A percentile compares a stretch with the other conserved stretches of the same genome.
phyloP scores from a whole-genome alignment of 768 basidiomycete genomes.

The Mycena polygramma region DNA sequence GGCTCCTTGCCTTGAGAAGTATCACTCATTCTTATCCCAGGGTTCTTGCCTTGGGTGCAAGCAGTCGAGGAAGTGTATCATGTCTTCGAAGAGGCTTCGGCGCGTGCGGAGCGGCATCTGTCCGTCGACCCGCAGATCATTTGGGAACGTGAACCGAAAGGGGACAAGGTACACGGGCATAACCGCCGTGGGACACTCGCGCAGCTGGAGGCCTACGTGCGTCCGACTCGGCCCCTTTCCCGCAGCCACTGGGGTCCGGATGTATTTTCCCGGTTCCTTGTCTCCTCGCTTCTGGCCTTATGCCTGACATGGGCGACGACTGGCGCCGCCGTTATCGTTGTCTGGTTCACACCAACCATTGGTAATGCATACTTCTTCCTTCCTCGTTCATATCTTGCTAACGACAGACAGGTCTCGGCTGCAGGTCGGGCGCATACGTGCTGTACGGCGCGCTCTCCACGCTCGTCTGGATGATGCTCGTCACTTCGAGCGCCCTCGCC shows the following conservation, averaged over 20 bases:
- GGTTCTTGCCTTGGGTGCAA: constrained; percentile 25
- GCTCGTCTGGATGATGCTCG: constrained; percentile 41
- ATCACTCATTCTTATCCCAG: too few species aligned
- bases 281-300: constrained; percentile 41
- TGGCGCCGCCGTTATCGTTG: constrained; percentile 43
- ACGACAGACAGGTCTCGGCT: constrained; percentile 37
- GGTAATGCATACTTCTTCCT: constrained; percentile 32
- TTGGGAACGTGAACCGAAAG: constrained; percentile 35
- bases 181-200: constrained; percentile 39
- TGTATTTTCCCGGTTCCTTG: constrained; percentile 40
- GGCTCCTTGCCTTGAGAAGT: too few species aligned
- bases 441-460: constrained; percentile 42
- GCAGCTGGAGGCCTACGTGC: constrained; percentile 39
- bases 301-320: constrained; percentile 48
- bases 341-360: constrained; percentile 44
- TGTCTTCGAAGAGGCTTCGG: constrained; percentile 40
- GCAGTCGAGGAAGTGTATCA: constrained; percentile 18
- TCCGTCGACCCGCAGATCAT: constrained; percentile 34
- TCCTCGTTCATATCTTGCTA: not conserved
- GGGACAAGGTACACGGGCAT: constrained; percentile 12
- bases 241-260: constrained; percentile 36
- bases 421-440: constrained; percentile 41
- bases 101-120: constrained; percentile 33
- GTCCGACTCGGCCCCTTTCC: constrained; percentile 5
- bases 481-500: constrained; percentile 45